A percentile compares a stretch with the other conserved stretches of the same genome.
Conservation (phyloP, 2,329 filamentous ascomycete species). For the Mollisia scopiformis region DNA sequence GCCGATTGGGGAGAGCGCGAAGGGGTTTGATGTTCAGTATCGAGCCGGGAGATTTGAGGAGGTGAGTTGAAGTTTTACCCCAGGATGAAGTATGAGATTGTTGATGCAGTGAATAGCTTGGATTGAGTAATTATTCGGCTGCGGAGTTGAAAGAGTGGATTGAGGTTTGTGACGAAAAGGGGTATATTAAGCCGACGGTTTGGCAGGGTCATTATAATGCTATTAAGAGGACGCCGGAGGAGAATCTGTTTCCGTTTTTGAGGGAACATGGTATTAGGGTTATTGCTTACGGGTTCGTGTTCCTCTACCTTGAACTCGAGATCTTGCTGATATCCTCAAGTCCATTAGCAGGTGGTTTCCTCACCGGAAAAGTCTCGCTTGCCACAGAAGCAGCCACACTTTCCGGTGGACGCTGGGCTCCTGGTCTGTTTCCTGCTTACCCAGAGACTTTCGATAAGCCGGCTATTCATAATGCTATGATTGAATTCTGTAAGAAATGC, state of each 20-base stretch:
- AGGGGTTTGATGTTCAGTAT: slow-evolving; percentile 14
- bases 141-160: slow-evolving; percentile 84
- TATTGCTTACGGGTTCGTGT: slow-evolving; percentile 67
- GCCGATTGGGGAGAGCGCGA: slow-evolving; percentile 71
- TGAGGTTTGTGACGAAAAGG: slow-evolving; percentile 73
- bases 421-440: slow-evolving; percentile 4
- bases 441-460: slow-evolving; percentile 25
- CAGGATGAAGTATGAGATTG: not conserved
- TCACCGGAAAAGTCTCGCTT: slow-evolving; percentile 34
- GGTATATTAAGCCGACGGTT: slow-evolving; percentile 77
- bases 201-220: slow-evolving; percentile 88
- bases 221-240: slow-evolving; percentile 73
- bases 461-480: slow-evolving; percentile 39
- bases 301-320: not conserved
- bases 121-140: slow-evolving; percentile 80
- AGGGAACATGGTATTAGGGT: slow-evolving; percentile 75
- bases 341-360: slow-evolving; percentile 30
- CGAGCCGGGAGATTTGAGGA: slow-evolving; percentile 8
- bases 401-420: slow-evolving; percentile 1
- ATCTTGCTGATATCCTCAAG: slow-evolving; percentile 7
- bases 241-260: slow-evolving; percentile 71
- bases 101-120: slow-evolving; percentile 49
- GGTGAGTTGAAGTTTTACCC: not conserved
- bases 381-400: not conserved
- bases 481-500: slow-evolving; percentile 41